These are phyloP conservation scores for Oidiodendron maius DNA, from an alignment of 495 filamentous ascomycete genomes.

Conservation along the genomic window DNA sequence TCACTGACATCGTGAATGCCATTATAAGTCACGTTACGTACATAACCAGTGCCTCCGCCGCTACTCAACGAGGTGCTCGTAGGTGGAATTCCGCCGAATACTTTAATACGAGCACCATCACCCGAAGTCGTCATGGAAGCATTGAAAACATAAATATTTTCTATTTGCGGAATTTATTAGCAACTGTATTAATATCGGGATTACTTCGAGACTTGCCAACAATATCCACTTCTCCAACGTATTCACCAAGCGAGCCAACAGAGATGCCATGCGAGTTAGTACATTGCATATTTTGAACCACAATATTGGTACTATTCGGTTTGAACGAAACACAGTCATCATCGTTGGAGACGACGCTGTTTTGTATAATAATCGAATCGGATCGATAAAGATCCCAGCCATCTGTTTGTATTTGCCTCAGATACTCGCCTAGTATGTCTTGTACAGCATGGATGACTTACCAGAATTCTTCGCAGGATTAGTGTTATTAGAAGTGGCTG, in stretches of 20 bases:
- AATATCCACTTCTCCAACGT: conserved; percentile 52
- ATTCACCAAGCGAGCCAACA: conserved; percentile 64
- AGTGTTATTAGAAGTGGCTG: conserved; percentile 39
- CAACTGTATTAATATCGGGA: neutral
- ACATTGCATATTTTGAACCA: conserved; percentile 61
- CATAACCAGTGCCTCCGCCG: conserved; percentile 44
- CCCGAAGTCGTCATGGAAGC: conserved; percentile 57
- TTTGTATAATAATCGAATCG: conserved; percentile 55
- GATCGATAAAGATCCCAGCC: conserved; percentile 64
- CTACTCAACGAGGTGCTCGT: conserved; percentile 48
- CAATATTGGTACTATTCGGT: conserved; percentile 63
- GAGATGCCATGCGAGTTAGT: conserved; percentile 65
- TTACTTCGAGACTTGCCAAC: neutral
- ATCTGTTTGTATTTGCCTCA: conserved; percentile 50
- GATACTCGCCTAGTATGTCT: too few relatives aligned
- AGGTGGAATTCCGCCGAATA: conserved; percentile 50
- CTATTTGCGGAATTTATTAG: conserved; percentile 31
- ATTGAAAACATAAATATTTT: conserved; percentile 58
- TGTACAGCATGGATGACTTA: neutral
- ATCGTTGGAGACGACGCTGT: conserved; percentile 59
- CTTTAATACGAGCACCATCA: conserved; percentile 63
- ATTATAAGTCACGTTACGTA: conserved; percentile 46
- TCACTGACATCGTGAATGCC: conserved; percentile 46
- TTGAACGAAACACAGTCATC: conserved; percentile 73
- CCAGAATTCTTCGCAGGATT: conserved; percentile 57